These are phyloP conservation scores for Leccinum broughii DNA, from an alignment of 768 basidiomycete species.

Conservation along the genomic window DNA sequence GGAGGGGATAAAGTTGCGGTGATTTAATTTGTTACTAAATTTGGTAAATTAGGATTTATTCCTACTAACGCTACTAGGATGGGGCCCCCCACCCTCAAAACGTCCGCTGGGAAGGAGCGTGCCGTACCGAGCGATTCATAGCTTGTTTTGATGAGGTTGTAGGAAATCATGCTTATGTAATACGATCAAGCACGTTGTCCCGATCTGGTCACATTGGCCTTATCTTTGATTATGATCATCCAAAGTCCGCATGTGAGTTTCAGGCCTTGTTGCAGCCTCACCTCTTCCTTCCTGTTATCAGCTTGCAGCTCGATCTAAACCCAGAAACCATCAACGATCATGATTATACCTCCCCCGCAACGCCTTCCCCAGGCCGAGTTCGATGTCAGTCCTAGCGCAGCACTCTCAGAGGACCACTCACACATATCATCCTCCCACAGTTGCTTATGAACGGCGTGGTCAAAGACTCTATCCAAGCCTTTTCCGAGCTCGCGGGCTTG, in stretches of 20 bases:
- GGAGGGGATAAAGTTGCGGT: too few relatives aligned
- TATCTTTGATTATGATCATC: slow-evolving; percentile 3
- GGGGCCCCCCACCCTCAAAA: too few relatives aligned
- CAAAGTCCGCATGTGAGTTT: slow-evolving; percentile 9
- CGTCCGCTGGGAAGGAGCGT: too few relatives aligned
- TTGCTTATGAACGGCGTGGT: slow-evolving; percentile 15
- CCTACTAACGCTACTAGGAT: too few relatives aligned
- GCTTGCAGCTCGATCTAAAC: neutral
- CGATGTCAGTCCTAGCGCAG: slow-evolving; percentile 15
- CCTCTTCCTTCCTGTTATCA: neutral
- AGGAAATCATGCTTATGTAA: too few relatives aligned
- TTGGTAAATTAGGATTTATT: too few relatives aligned
- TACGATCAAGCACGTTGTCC: too few relatives aligned
- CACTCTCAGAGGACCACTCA: neutral
- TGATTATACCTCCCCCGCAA: neutral
- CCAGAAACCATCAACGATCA: neutral
- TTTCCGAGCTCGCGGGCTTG: slow-evolving; percentile 17
- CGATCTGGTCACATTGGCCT: neutral
- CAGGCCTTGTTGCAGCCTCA: neutral
- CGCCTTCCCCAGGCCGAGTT: slow-evolving; percentile 18
- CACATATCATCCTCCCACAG: slow-evolving; percentile 7
- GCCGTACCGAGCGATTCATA: too few relatives aligned
- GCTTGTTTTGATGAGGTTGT: too few relatives aligned
- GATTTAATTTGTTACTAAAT: too few relatives aligned
- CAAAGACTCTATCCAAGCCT: slow-evolving; percentile 12